phyloP scores from a whole-genome alignment of 139 green algal species.

The Trebouxia sp. region DNA sequence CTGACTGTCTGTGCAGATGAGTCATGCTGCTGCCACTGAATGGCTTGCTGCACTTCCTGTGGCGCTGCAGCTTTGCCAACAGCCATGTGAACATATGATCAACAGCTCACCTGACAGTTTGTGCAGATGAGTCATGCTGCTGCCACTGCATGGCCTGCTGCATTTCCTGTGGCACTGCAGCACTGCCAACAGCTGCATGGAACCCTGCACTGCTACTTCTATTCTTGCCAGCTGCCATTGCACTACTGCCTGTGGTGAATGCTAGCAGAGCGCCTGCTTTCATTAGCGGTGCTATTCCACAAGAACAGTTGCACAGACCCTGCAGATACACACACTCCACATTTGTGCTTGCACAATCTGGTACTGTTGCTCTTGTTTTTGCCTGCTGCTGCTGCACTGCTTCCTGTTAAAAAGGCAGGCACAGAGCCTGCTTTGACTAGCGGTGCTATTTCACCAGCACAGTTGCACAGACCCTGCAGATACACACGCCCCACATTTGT shows the following conservation, averaged over 20 bases:
- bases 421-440: neutral
- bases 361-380: too few relatives aligned
- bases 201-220: neutral
- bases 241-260: neutral
- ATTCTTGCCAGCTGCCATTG: neutral
- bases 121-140: neutral
- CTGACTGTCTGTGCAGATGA: too few relatives aligned
- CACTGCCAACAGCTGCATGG: neutral
- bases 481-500: neutral
- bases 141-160: slow-evolving; percentile 2
- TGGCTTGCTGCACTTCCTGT: too few relatives aligned
- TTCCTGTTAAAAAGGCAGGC: neutral
- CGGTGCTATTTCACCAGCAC: neutral
- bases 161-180: neutral
- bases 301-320: neutral
- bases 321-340: neutral
- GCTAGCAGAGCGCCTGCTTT: too few relatives aligned
- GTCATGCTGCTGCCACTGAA: too few relatives aligned
- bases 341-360: too few relatives aligned
- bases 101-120: slow-evolving; percentile 26
- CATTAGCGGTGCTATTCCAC: too few relatives aligned
- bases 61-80: too few relatives aligned
- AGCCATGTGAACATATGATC: too few relatives aligned
- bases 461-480: neutral
- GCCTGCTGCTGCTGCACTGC: too few relatives aligned